Percentiles rank a stretch among this genome's conserved stretches.
phyloP scores from a whole-genome alignment of 1,284 basidiomycete genomes.

The Melampsora allii-populina region DNA sequence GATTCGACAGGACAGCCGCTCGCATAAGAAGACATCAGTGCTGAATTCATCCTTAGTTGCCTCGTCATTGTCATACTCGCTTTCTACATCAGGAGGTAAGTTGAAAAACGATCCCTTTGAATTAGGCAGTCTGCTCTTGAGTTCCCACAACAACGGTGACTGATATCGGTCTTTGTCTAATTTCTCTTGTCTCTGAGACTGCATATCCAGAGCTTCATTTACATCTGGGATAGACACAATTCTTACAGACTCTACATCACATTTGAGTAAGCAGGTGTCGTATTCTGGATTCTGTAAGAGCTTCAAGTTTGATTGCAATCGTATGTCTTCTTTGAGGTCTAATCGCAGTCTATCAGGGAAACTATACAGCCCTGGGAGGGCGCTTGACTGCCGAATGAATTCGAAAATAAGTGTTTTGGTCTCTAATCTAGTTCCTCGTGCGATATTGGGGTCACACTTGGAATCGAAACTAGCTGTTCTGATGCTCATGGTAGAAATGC shows the following conservation, averaged over 20 bases:
- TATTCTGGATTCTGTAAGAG: conserved; percentile 37
- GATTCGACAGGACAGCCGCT: conserved; percentile 30
- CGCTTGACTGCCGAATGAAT: conserved; percentile 32
- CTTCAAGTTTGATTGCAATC: conserved; percentile 59
- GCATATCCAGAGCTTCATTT: conserved; percentile 1
- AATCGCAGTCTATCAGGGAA: conserved; percentile 50
- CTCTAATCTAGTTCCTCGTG: conserved; percentile 18
- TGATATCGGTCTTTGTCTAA: conserved; percentile 20
- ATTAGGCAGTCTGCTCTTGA: conserved; percentile 3
- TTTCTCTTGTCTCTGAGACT: background rate
- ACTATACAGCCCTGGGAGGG: conserved; percentile 30
- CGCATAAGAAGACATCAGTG: conserved; percentile 2
- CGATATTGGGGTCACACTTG: conserved; percentile 22
- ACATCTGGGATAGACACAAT: conserved; percentile 28
- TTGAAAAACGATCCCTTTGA: background rate
- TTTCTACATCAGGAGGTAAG: background rate
- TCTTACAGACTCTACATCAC: conserved; percentile 21
- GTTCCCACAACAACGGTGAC: conserved; percentile 28
- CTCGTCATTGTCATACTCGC: background rate
- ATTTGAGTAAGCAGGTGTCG: conserved; percentile 37
- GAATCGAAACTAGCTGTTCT: conserved; percentile 29
- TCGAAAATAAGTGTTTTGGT: conserved; percentile 18
- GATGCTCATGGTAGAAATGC: conserved; percentile 10
- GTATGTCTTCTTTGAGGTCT: conserved; percentile 62
- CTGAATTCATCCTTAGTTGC: conserved; percentile 9